A percentile compares a stretch with the other conserved stretches of the same genome.
Evolutionary conservation across 768 basidiomycete genomes (phyloP).

Genomic region (Mycena alexandri): DNA sequence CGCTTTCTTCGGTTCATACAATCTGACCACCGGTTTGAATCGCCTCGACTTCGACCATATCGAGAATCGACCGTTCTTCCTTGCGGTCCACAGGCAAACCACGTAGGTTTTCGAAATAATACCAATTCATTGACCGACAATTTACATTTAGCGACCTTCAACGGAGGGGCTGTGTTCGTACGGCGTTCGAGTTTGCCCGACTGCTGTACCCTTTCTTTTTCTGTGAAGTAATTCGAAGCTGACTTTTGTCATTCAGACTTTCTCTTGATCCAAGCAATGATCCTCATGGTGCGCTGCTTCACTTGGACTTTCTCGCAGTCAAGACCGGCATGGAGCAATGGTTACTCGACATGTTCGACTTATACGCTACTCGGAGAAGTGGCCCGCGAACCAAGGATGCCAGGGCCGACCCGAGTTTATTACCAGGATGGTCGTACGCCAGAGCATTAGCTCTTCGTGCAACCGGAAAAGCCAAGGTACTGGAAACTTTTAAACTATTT

Average conservation of each 20-base stretch:
- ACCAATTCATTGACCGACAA: neutral
- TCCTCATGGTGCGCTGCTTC: slow-evolving; percentile 87
- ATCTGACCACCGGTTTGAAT: slow-evolving; percentile 82
- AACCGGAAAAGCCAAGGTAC: slow-evolving; percentile 60
- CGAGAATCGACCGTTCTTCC: slow-evolving; percentile 94
- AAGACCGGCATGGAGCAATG: slow-evolving; percentile 86
- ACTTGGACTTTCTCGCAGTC: slow-evolving; percentile 87
- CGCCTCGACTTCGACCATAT: slow-evolving; percentile 91
- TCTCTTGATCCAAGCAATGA: slow-evolving; percentile 89
- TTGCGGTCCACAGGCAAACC: slow-evolving; percentile 87
- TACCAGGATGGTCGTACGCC: slow-evolving; percentile 86
- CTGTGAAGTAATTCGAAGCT: neutral
- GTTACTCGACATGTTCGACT: slow-evolving; percentile 77
- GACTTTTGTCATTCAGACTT: slow-evolving; percentile 19
- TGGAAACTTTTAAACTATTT: too few species aligned
- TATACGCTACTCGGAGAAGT: slow-evolving; percentile 51
- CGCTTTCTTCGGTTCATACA: slow-evolving; percentile 88
- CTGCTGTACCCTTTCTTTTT: slow-evolving; percentile 64
- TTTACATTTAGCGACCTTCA: slow-evolving; percentile 74
- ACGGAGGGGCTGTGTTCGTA: slow-evolving; percentile 89
- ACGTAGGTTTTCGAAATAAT: slow-evolving; percentile 62
- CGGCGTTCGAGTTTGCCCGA: slow-evolving; percentile 93
- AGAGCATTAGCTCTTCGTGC: slow-evolving; percentile 76
- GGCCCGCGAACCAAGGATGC: slow-evolving; percentile 33
- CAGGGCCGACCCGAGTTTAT: slow-evolving; percentile 64